A percentile compares a stretch with the other conserved stretches of the same genome.
phyloP scores from a whole-genome alignment of 2,329 filamentous ascomycete species.

The Arthrobotrys sinensis region DNA sequence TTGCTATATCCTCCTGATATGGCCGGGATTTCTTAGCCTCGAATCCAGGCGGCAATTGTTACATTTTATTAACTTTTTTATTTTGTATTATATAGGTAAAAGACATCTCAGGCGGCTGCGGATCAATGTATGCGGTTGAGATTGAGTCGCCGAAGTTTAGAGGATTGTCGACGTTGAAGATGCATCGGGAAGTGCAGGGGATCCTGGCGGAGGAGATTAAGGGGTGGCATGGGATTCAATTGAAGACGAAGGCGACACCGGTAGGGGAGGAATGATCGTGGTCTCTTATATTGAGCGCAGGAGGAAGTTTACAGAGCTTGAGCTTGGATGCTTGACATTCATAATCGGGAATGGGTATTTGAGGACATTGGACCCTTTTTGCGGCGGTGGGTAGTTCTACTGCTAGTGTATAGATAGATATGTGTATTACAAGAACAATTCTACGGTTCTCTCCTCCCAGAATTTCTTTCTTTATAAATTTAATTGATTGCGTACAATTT shows the following conservation, averaged over 20 bases:
- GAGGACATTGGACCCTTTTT: too few relatives aligned
- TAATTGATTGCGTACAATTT: too few relatives aligned
- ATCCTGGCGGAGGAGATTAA: conserved; percentile 82
- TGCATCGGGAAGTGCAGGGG: conserved; percentile 85
- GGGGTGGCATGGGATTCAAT: conserved; percentile 85
- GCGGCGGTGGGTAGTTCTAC: neutral
- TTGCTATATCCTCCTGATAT: neutral
- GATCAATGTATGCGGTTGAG: conserved; percentile 88
- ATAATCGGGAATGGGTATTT: too few relatives aligned
- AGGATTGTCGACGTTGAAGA: conserved; percentile 81
- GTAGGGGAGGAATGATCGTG: conserved; percentile 18
- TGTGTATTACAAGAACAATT: neutral
- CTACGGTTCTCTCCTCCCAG: too few relatives aligned
- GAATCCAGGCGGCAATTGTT: neutral
- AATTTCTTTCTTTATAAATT: too few relatives aligned
- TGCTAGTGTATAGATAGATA: neutral
- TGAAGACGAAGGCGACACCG: conserved; percentile 76
- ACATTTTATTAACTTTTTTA: neutral
- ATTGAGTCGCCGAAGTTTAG: conserved; percentile 80
- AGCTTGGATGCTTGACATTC: too few relatives aligned
- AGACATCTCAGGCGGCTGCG: conserved; percentile 87
- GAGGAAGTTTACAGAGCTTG: too few relatives aligned
- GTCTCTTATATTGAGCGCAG: neutral
- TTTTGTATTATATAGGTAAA: conserved; percentile 72
- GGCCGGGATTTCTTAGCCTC: too few relatives aligned